Conservation (phyloP, 495 filamentous ascomycete species). For the Aspergillus avenaceus region DNA sequence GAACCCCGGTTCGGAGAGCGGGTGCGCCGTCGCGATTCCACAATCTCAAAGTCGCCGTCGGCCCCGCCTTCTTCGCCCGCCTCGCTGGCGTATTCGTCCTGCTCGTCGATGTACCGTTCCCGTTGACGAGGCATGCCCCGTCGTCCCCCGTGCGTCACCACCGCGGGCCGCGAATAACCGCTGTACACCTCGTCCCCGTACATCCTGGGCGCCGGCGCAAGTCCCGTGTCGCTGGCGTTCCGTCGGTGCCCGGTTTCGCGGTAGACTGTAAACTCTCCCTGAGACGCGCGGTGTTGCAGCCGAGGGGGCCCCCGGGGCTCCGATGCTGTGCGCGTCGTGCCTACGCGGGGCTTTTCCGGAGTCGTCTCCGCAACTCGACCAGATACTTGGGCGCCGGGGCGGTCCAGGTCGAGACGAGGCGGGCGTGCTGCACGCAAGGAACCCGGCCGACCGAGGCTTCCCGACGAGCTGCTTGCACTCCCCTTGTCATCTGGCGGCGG, state of each 20-base stretch:
- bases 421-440: constrained; percentile 33
- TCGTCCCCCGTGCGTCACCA: constrained; percentile 26
- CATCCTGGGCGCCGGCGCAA: constrained; percentile 31
- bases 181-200: constrained; percentile 69
- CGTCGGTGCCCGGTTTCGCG: constrained; percentile 27
- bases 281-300: constrained; percentile 22
- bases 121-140: constrained; percentile 37
- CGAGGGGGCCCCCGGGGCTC: constrained; percentile 44
- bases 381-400: constrained; percentile 25
- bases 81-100: constrained; percentile 66
- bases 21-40: constrained; percentile 37
- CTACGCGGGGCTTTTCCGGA: constrained; percentile 41
- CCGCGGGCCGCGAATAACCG: constrained; percentile 41
- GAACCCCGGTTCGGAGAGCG: constrained; percentile 28
- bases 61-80: constrained; percentile 56
- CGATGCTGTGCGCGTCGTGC: constrained; percentile 51
- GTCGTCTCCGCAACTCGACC: constrained; percentile 20
- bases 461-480: constrained; percentile 21
- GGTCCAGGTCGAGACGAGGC: constrained; percentile 38
- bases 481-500: constrained; percentile 81
- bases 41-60: constrained; percentile 82
- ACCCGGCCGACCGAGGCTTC: constrained; percentile 20
- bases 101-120: constrained; percentile 66
- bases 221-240: constrained; percentile 29
- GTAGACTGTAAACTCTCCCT: constrained; percentile 9